A percentile compares a stretch with the other conserved stretches of the same genome.
These are phyloP conservation scores for Suhomyces guaymorum DNA, from an alignment of 1,139 yeast genomes.

Conservation along the genomic window DNA sequence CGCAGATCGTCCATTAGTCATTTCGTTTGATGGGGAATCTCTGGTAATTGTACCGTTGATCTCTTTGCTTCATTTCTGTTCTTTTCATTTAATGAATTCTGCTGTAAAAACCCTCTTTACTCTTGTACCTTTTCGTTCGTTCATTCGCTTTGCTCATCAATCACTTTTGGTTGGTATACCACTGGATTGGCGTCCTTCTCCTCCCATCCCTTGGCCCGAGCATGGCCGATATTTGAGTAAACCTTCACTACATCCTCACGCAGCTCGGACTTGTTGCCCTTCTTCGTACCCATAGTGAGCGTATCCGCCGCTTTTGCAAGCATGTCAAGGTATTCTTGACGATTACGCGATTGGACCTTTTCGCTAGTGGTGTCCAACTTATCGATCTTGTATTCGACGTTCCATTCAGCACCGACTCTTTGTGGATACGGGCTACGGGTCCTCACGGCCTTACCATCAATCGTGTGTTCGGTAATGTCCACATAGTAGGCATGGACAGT, in stretches of 20 bases:
- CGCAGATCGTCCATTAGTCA: background rate
- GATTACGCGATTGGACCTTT: slow-evolving; percentile 4
- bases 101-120: background rate
- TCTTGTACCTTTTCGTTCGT: background rate
- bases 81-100: too few relatives aligned
- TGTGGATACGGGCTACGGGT: slow-evolving; percentile 15
- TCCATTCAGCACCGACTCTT: slow-evolving; percentile 16
- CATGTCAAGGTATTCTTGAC: slow-evolving; percentile 13
- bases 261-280: slow-evolving; percentile 7
- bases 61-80: too few relatives aligned
- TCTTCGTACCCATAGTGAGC: slow-evolving; percentile 10
- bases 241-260: slow-evolving; percentile 22
- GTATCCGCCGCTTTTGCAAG: slow-evolving; percentile 14
- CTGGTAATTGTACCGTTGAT: too few relatives aligned
- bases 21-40: too few relatives aligned
- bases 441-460: slow-evolving; percentile 14
- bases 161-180: slow-evolving; percentile 19
- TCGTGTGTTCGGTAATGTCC: slow-evolving; percentile 14
- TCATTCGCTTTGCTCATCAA: background rate
- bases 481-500: slow-evolving; percentile 14
- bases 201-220: slow-evolving; percentile 29
- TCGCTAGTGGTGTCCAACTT: slow-evolving; percentile 7
- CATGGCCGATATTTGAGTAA: slow-evolving; percentile 32
- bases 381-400: slow-evolving; percentile 14
- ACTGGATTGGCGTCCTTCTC: slow-evolving; percentile 23